A percentile compares a stretch with the other conserved stretches of the same genome.
Evolutionary conservation across 441 rosid genomes (phyloP).

Genomic region (Metrosideros polymorpha): DNA sequence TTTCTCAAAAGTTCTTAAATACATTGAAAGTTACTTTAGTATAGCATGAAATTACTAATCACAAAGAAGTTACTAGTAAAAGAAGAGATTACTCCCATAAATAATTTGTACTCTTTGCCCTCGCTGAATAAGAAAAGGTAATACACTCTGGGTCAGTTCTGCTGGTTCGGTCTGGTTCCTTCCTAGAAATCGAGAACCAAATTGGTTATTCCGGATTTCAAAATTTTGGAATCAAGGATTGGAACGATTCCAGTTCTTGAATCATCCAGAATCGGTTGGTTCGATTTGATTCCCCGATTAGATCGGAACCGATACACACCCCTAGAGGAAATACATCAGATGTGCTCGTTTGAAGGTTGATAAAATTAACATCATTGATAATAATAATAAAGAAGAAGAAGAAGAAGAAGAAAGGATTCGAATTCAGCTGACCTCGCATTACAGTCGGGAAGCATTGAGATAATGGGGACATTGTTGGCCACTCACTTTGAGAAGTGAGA

Average conservation of each 20-base stretch:
- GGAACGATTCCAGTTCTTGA: neutral
- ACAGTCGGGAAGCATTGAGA: neutral
- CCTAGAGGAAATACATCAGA: neutral
- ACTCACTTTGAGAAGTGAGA: neutral
- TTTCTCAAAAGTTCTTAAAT: neutral
- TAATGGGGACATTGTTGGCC: neutral
- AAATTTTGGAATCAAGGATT: neutral
- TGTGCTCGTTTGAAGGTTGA: neutral
- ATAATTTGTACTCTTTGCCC: neutral
- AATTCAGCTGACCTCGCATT: neutral
- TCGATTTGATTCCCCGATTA: rapidly evolving
- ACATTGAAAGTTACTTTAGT: neutral
- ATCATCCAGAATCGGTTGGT: rapidly evolving
- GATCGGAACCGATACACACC: rapidly evolving
- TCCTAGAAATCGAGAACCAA: too few relatives aligned
- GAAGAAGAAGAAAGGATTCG: neutral
- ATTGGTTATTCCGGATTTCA: rapidly evolving
- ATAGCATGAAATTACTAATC: neutral
- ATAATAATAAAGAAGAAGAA: neutral
- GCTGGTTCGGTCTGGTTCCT: too few relatives aligned
- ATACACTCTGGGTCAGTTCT: rapidly evolving
- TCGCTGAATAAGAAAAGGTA: neutral
- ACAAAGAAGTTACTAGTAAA: neutral
- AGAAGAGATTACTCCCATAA: neutral
- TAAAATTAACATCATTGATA: too few relatives aligned